A percentile compares a stretch with the other conserved stretches of the same genome.
Conservation (phyloP, 2,329 filamentous ascomycete species). For the Hirsutella minnesotensis region DNA sequence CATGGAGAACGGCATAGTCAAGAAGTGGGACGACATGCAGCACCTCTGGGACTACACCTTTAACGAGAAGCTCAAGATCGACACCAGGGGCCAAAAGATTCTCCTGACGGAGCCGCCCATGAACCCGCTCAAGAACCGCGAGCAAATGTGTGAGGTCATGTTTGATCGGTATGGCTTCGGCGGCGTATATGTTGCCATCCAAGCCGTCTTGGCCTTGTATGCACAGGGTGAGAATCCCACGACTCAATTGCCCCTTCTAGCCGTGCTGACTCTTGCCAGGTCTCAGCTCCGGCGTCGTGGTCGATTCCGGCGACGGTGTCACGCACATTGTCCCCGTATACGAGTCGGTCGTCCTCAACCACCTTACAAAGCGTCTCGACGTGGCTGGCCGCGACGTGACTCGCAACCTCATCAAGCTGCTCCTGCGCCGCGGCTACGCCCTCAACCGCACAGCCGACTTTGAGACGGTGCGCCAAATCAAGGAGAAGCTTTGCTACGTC, state of each 20-base stretch:
- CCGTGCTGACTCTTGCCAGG: conserved; percentile 30
- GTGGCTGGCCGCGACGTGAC: conserved; percentile 96
- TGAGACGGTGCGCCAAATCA: conserved; percentile 97
- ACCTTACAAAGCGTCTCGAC: conserved; percentile 85
- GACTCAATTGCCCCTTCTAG: background rate
- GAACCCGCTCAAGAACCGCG: conserved; percentile 93
- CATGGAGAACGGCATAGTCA: conserved; percentile 99
- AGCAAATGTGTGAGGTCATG: conserved; percentile 99
- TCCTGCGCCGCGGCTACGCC: conserved; percentile 87
- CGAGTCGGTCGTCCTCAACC: conserved; percentile 94
- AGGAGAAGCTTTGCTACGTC: conserved; percentile 99
- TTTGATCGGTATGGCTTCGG: conserved; percentile 95
- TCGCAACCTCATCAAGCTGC: conserved; percentile 91
- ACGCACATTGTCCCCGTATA: conserved; percentile 98
- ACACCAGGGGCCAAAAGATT: conserved; percentile 88
- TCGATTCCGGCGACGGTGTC: conserved; percentile 95
- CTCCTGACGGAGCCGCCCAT: conserved; percentile 93
- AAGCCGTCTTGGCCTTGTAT: conserved; percentile 90
- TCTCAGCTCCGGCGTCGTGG: conserved; percentile 88
- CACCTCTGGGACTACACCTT: conserved; percentile 99
- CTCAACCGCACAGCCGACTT: conserved; percentile 98
- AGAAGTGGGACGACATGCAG: conserved; percentile 99
- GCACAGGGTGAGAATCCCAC: conserved; percentile 60
- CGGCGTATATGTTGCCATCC: conserved; percentile 94
- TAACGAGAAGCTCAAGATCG: conserved; percentile 89